These are phyloP conservation scores for Talaromyces borbonicus DNA, from an alignment of 495 filamentous ascomycete genomes.

Conservation along the genomic window DNA sequence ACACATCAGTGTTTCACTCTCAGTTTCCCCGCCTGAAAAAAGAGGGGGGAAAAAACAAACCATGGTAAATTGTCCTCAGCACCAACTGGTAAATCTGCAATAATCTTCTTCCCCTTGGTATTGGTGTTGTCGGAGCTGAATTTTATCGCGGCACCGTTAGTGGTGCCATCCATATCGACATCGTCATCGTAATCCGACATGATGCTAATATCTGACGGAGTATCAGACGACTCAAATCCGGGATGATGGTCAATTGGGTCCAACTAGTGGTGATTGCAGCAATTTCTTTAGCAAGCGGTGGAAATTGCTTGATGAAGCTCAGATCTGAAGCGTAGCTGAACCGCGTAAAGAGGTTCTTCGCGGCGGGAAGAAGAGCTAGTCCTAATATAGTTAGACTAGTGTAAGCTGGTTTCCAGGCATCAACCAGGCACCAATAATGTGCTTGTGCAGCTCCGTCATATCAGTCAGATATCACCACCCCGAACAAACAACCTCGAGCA, in stretches of 20 bases:
- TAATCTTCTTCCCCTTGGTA: constrained; percentile 79
- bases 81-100: constrained; percentile 85
- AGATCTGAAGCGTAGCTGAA: constrained; percentile 7
- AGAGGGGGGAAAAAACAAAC: constrained; percentile 31
- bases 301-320: too few species aligned
- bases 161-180: constrained; percentile 68
- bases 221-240: not conserved
- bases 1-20: too few species aligned
- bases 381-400: not conserved
- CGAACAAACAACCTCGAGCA: not conserved
- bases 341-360: constrained; percentile 37
- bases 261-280: too few species aligned
- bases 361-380: constrained; percentile 30
- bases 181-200: constrained; percentile 94
- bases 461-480: constrained; percentile 12
- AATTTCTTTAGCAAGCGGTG: too few species aligned
- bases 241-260: constrained; percentile 4
- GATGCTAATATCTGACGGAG: constrained; percentile 10
- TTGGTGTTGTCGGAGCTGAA: constrained; percentile 49
- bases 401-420: constrained; percentile 6
- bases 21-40: not conserved
- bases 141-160: constrained; percentile 45
- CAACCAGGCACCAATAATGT: not conserved
- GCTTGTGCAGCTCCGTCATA: constrained; percentile 17
- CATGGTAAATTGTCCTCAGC: constrained; percentile 93